A percentile compares a stretch with the other conserved stretches of the same genome.
phyloP scores from a whole-genome alignment of 768 basidiomycete species.

The Pleurotus salmoneostramineus region DNA sequence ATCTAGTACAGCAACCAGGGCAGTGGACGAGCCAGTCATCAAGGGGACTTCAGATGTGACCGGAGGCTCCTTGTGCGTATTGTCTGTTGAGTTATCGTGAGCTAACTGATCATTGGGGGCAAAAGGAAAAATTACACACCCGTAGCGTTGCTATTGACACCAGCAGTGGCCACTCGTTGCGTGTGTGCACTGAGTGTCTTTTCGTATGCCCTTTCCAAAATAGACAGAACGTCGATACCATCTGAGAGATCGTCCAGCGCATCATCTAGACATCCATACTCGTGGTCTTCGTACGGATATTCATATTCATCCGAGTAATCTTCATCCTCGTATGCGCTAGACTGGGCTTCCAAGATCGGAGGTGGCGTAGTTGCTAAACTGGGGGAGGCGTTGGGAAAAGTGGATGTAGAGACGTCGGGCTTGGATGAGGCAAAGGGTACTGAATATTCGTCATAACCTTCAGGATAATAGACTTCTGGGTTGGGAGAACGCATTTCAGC shows the following conservation, averaged over 20 bases:
- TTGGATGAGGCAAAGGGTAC: not conserved
- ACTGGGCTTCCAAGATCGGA: not conserved
- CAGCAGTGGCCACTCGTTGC: constrained; percentile 22
- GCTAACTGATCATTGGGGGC: too few relatives aligned
- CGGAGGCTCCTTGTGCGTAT: constrained; percentile 14
- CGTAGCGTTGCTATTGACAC: not conserved
- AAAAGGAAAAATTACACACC: too few relatives aligned
- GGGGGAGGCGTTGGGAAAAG: too few relatives aligned
- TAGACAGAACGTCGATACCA: constrained; percentile 65
- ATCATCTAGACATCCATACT: constrained; percentile 16
- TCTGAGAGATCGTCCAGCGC: constrained; percentile 62
- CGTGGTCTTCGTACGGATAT: not conserved
- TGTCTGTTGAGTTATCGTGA: not conserved
- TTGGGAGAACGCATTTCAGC: too few relatives aligned
- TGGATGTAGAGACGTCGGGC: too few relatives aligned
- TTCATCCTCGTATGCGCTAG: not conserved
- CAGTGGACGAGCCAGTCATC: constrained; percentile 62
- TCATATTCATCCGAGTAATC: not conserved
- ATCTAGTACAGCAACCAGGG: constrained; percentile 30
- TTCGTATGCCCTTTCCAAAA: constrained; percentile 69
- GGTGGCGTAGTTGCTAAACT: not conserved
- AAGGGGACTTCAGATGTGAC: constrained; percentile 29
- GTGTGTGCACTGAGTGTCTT: constrained; percentile 62
- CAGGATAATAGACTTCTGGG: not conserved
- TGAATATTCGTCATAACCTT: not conserved